A percentile compares a stretch with the other conserved stretches of the same genome.
These are phyloP conservation scores for Penicillium goetzii DNA, from an alignment of 495 filamentous ascomycete species.

Conservation along the genomic window DNA sequence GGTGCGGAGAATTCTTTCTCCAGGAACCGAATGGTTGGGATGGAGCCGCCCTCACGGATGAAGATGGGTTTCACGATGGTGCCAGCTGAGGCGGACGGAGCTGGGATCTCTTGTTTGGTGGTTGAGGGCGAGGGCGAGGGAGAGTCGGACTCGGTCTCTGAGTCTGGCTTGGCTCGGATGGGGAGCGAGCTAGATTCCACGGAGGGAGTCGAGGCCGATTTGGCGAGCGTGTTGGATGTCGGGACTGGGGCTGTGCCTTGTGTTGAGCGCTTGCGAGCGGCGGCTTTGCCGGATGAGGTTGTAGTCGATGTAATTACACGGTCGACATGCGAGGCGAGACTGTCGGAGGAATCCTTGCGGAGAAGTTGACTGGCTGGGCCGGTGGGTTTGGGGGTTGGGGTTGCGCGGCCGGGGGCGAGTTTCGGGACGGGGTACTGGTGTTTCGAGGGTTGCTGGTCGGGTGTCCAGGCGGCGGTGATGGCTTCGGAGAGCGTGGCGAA, in stretches of 20 bases:
- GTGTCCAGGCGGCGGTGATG: constrained; percentile 77
- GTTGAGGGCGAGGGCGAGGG: neutral
- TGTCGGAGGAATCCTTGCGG: constrained; percentile 49
- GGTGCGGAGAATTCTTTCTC: constrained; percentile 94
- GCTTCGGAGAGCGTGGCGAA: constrained; percentile 88
- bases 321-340: constrained; percentile 51
- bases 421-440: constrained; percentile 38
- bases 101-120: neutral
- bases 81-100: neutral
- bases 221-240: constrained; percentile 62
- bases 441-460: constrained; percentile 33
- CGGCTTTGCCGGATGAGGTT: constrained; percentile 44
- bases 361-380: constrained; percentile 26
- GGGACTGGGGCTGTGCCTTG: constrained; percentile 47
- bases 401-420: constrained; percentile 18
- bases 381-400: constrained; percentile 22
- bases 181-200: constrained; percentile 19
- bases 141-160: neutral
- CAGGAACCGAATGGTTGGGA: constrained; percentile 89
- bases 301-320: constrained; percentile 52
- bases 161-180: constrained; percentile 29
- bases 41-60: constrained; percentile 93
- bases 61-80: constrained; percentile 61
- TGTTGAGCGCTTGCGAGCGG: constrained; percentile 42
- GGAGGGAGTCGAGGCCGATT: constrained; percentile 37